Conservation (phyloP, 2,329 filamentous ascomycete species). For the Fusarium falciforme region DNA sequence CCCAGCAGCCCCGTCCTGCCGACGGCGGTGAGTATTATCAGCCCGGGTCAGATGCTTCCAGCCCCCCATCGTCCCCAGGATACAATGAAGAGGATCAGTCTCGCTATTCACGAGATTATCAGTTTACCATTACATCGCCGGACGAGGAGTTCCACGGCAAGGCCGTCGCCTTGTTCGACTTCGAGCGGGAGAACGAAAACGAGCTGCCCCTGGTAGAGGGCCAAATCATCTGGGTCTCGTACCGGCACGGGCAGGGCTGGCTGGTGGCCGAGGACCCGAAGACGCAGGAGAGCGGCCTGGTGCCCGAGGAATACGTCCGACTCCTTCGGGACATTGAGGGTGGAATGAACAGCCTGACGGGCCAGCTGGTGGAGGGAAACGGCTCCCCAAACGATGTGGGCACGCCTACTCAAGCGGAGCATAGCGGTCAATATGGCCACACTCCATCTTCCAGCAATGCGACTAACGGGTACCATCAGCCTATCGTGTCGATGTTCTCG, state of each 20-base stretch:
- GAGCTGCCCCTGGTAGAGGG: conserved; percentile 93
- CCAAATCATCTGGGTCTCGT: conserved; percentile 96
- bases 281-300: conserved; percentile 91
- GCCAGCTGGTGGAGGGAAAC: conserved; percentile 65
- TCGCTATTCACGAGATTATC: conserved; percentile 90
- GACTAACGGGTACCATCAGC: conserved; percentile 75
- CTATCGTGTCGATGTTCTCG: conserved; percentile 75
- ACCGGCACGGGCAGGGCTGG: conserved; percentile 96
- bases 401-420: conserved; percentile 72
- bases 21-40: conserved; percentile 64
- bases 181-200: conserved; percentile 95
- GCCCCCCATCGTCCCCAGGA: conserved; percentile 68
- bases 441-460: conserved; percentile 57
- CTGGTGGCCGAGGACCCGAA: conserved; percentile 95
- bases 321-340: conserved; percentile 93
- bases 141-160: conserved; percentile 99
- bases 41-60: conserved; percentile 68
- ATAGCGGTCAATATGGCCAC: conserved; percentile 59
- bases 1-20: conserved; percentile 59
- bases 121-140: conserved; percentile 93
- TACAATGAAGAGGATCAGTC: conserved; percentile 74
- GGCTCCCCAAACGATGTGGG: conserved; percentile 66
- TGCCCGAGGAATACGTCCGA: conserved; percentile 96
- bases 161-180: conserved; percentile 94
- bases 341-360: conserved; percentile 79